phyloP scores from a whole-genome alignment of 257 asterid species.

The Scutellaria baicalensis region DNA sequence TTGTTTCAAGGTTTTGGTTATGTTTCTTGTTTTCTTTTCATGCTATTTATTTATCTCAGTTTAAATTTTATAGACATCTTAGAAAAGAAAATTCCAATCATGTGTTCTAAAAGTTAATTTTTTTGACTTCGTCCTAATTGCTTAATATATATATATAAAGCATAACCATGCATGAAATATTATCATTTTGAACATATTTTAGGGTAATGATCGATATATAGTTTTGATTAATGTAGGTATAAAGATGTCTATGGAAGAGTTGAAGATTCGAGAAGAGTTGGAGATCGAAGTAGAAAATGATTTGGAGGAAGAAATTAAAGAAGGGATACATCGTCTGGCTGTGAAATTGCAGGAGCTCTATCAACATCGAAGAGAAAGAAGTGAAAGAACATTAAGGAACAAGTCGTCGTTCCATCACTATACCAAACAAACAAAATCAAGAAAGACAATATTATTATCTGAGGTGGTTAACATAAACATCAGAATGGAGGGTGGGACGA shows the following conservation, averaged over 20 bases:
- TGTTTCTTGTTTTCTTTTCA: too few relatives aligned
- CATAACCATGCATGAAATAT: too few relatives aligned
- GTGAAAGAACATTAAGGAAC: background rate
- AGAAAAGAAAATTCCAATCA: too few relatives aligned
- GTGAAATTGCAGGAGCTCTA: constrained; percentile 51
- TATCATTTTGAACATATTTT: background rate
- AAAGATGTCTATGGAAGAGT: constrained; percentile 42
- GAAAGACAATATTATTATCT: constrained; percentile 16
- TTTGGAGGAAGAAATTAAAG: constrained; percentile 62
- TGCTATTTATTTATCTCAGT: too few relatives aligned
- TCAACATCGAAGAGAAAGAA: constrained; percentile 33
- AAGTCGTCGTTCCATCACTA: background rate
- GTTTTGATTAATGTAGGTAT: background rate
- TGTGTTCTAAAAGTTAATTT: background rate
- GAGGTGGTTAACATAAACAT: constrained; percentile 58
- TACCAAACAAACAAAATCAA: background rate
- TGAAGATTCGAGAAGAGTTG: constrained; percentile 48
- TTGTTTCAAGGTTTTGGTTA: too few relatives aligned
- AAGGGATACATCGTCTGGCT: constrained; percentile 52
- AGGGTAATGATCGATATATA: background rate
- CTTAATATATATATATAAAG: too few relatives aligned
- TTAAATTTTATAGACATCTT: too few relatives aligned
- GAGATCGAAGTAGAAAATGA: constrained; percentile 46
- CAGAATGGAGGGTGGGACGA: constrained; percentile 54
- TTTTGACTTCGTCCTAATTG: background rate